These are phyloP conservation scores for Pichia californica DNA, from an alignment of 805 yeast species.

Conservation along the genomic window DNA sequence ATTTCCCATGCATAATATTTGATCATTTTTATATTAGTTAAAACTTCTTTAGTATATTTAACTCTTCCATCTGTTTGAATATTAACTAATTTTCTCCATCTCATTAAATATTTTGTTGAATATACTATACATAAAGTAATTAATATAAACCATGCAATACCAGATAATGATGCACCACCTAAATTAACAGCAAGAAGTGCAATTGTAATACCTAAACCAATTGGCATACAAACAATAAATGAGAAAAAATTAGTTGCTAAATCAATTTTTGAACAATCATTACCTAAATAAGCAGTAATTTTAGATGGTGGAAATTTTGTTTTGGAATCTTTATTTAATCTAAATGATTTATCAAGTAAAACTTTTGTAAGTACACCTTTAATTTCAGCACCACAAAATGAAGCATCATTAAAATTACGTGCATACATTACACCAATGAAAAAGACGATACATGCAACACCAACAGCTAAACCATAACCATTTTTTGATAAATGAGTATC, in stretches of 20 bases:
- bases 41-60: slow-evolving; percentile 66
- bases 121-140: slow-evolving; percentile 43
- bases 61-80: slow-evolving; percentile 72
- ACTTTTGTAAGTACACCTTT: slow-evolving; percentile 69
- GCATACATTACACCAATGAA: slow-evolving; percentile 45
- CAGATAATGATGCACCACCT: slow-evolving; percentile 70
- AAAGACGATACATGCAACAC: slow-evolving; percentile 51
- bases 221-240: slow-evolving; percentile 56
- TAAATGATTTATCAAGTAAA: slow-evolving; percentile 61
- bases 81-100: slow-evolving; percentile 51
- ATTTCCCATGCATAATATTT: slow-evolving; percentile 90
- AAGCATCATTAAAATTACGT: slow-evolving; percentile 56
- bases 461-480: slow-evolving; percentile 76
- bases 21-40: slow-evolving; percentile 71
- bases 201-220: slow-evolving; percentile 55
- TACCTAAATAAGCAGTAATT: slow-evolving; percentile 71
- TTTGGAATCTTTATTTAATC: slow-evolving; percentile 49
- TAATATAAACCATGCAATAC: slow-evolving; percentile 50
- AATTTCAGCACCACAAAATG: slow-evolving; percentile 61
- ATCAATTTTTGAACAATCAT: slow-evolving; percentile 78
- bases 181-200: slow-evolving; percentile 59
- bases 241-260: slow-evolving; percentile 67
- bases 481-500: slow-evolving; percentile 37
- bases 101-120: slow-evolving; percentile 46
- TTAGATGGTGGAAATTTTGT: slow-evolving; percentile 59